phyloP scores from a whole-genome alignment of 2,329 filamentous ascomycete genomes.

The Exophiala sp. region DNA sequence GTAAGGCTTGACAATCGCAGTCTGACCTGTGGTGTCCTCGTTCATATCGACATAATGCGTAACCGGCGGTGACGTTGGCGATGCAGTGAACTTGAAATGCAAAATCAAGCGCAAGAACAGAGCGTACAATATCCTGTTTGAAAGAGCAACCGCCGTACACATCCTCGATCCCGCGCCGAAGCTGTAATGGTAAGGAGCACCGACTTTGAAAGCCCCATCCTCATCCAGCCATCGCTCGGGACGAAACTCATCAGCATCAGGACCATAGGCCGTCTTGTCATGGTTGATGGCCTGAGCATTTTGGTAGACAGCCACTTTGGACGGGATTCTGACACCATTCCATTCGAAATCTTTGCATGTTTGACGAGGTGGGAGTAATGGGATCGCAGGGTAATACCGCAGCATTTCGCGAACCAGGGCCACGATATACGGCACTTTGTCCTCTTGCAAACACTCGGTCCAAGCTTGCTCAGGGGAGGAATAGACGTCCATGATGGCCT shows the following conservation, averaged over 20 bases:
- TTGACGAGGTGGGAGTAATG: constrained; percentile 55
- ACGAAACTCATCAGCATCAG: constrained; percentile 53
- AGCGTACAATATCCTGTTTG: constrained; percentile 60
- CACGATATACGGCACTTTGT: constrained; percentile 56
- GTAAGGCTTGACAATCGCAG: background rate
- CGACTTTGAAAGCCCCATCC: constrained; percentile 40
- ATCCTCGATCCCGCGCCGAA: constrained; percentile 62
- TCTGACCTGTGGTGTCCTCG: background rate
- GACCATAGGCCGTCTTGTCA: constrained; percentile 31
- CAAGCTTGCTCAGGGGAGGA: constrained; percentile 41
- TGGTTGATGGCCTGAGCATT: constrained; percentile 64
- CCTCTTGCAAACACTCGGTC: constrained; percentile 46
- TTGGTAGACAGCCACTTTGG: constrained; percentile 57
- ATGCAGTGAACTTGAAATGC: constrained; percentile 50
- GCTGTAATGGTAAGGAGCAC: constrained; percentile 55
- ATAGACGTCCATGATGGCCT: constrained; percentile 52
- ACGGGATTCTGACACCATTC: constrained; percentile 52
- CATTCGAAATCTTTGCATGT: constrained; percentile 56
- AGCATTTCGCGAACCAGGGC: constrained; percentile 58
- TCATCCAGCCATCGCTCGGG: constrained; percentile 56
- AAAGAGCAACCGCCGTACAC: constrained; percentile 58
- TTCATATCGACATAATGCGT: background rate
- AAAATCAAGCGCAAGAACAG: constrained; percentile 57
- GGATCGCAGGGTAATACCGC: constrained; percentile 56
- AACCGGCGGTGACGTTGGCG: background rate